Base-by-base conservation (phyloP, 2,329 filamentous ascomycete species). In the Diaporthe vexans region DNA sequence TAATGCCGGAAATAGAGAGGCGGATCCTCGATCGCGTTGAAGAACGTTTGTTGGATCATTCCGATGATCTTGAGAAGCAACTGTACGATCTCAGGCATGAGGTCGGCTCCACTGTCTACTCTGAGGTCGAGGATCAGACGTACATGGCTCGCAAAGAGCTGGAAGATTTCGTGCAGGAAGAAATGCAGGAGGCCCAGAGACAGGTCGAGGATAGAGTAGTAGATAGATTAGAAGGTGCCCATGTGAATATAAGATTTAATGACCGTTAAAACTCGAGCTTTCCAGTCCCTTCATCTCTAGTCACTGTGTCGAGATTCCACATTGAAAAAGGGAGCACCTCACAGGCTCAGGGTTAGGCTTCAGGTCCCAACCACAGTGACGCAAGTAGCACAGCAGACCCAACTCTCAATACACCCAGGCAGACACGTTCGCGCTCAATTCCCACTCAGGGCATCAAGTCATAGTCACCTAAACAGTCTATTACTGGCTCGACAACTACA, bases 151-250 rank as follows among this genome's bases (percentile, higher is more conserved):
- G 69, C 5, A 58, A 72, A 54, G 69, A 63, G 15, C n/a, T 72
- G 33, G 57, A 72, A 56, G 69, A 72, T 5, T 63, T 72, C 13
- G 57, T 72, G 19, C 35, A 43, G 17, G 57, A 63, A 19, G 69
- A 72, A 43, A 72, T 72, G 69, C 46, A 72, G 6, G 69, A 72
- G 33, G 69, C 69, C n/a, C 46, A 72, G 33, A 33, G n/a, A 43
- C 57, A 57, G 40, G 69, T 72, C 29, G 69, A 72, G 57, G 69
- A 72, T 11, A 57, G 57, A 13, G 43, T 72, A 54, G 29, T 72
- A 63, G 56, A 72, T 54, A 72, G 69, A 61, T 33, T 72, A 43
- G 56, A 72, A 35, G 43, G 37, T 21, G 69, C 69, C 26, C 61
- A 63, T 35, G n/a, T 72, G 69, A 72, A 61, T 52, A 37, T 72